phyloP scores from a whole-genome alignment of 108 stramenopile species.

The Thalassiosira profunda region DNA sequence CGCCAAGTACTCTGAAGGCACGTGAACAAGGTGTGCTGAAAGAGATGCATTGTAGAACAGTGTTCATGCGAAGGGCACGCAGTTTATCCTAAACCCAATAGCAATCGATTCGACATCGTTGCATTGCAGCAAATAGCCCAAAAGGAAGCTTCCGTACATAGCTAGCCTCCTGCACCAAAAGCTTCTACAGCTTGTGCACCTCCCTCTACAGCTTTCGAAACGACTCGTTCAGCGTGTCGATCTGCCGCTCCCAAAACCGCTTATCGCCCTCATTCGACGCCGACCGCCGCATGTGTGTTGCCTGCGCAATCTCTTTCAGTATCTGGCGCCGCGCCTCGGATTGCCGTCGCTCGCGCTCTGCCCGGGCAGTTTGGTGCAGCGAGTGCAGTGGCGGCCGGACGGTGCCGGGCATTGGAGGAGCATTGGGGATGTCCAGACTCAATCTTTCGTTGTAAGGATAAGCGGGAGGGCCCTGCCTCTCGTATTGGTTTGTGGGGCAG shows the following conservation, averaged over 20 bases:
- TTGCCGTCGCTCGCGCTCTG: conserved; percentile 26
- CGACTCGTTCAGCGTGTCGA: conserved; percentile 44
- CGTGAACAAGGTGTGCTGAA: too few relatives aligned
- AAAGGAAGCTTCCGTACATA: too few relatives aligned
- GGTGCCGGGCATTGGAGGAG: conserved; percentile 10
- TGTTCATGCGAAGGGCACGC: too few relatives aligned
- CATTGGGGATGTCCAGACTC: conserved; percentile 29
- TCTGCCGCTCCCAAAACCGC: conserved; percentile 56
- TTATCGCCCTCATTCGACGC: conserved; percentile 39
- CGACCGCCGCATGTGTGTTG: conserved; percentile 44
- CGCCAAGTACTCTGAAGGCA: too few relatives aligned
- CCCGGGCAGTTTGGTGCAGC: conserved; percentile 4
- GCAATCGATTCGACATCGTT: too few relatives aligned
- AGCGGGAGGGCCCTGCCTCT: too few relatives aligned
- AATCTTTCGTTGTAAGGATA: too few relatives aligned
- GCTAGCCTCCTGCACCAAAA: background rate
- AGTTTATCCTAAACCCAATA: too few relatives aligned
- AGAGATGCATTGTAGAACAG: too few relatives aligned
- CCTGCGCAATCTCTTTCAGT: conserved; percentile 45
- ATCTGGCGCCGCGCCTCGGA: conserved; percentile 52
- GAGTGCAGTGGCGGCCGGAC: background rate
- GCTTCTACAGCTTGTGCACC: background rate
- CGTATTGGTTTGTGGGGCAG: too few relatives aligned
- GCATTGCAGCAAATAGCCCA: too few relatives aligned
- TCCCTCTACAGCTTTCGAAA: conserved; percentile 31